Base-by-base conservation (phyloP, 1,284 basidiomycete genomes). In the Microbotryum silenes-acaulis region DNA sequence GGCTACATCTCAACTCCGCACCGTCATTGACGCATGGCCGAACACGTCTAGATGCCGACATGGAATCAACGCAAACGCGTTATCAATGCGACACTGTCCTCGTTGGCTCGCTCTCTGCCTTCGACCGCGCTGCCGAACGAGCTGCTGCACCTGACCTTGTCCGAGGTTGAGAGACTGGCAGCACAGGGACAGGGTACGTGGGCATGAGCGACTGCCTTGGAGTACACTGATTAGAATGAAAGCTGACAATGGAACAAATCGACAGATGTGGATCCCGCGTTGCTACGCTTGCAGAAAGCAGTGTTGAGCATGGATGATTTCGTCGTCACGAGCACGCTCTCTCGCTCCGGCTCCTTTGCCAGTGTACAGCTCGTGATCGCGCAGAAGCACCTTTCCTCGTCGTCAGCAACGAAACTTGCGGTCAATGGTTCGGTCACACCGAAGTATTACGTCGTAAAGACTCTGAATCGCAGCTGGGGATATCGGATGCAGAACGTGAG, bases 401-500 rank as follows among this genome's bases (percentile, higher is more conserved):
- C 21, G 2, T 54, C 25, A 0, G 3, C 6, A 8, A 4, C 1
- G 2, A 1, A n/a, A 18, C 48, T 27, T 20, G 25, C n/a, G n/a
- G 4, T 20, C 12, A 49, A 49, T 16, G 8, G 10, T 6, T n/a
- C 12, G 3, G 48, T 6, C 10, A 12, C 20, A n/a, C 53, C 4
- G 4, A 31, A 3, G 18, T 16, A 59, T 2, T 60, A 58, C 12
- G 64, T 68, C 10, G n/a, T 62, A 44, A 68, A 68, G 51, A 60
- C 64, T 12, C 33, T 62, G 47, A 64, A 68, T 21, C 57, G 62
- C 5, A 37, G 64, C 10, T 68, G 64, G 64, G 66, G 57, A 2
- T 68, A 61, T 25, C 54, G 66, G 2, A 68, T 68, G 66, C 54
- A 62, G 37, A 57, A 57, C 6, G 66, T 68, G 50, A 33, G 52